These are phyloP conservation scores for Marasmius tenuissimus DNA, from an alignment of 1,284 basidiomycete species.

Conservation along the genomic window DNA sequence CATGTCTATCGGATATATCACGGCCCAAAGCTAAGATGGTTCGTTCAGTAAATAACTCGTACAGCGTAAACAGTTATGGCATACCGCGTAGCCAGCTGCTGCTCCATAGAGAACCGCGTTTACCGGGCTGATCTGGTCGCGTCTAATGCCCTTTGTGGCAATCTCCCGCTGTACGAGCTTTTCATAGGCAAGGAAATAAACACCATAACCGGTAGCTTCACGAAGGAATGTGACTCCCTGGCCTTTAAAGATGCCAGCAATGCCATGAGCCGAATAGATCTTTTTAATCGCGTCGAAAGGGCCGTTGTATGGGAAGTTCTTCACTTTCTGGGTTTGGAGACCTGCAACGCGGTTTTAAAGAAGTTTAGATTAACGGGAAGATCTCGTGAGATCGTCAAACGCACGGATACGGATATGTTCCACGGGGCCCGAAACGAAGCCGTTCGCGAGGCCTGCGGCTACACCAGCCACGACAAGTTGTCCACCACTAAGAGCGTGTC, in stretches of 20 bases:
- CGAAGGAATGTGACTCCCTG: constrained; percentile 89
- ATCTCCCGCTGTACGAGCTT: constrained; percentile 87
- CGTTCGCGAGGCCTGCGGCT: constrained; percentile 87
- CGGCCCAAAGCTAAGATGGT: constrained; percentile 65
- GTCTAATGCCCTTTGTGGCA: constrained; percentile 61
- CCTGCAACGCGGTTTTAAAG: constrained; percentile 43
- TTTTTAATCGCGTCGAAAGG: constrained; percentile 86
- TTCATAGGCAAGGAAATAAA: constrained; percentile 94
- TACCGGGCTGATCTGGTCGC: constrained; percentile 76
- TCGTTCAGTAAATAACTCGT: constrained; percentile 1
- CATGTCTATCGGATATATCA: constrained; percentile 93
- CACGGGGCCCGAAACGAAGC: constrained; percentile 91
- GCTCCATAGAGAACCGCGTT: constrained; percentile 87
- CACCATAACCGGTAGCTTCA: constrained; percentile 84
- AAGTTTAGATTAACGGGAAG: constrained; percentile 9
- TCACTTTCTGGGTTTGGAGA: constrained; percentile 84
- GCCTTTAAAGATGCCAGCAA: constrained; percentile 88
- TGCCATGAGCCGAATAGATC: constrained; percentile 74
- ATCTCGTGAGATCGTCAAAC: constrained; percentile 28
- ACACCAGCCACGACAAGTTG: constrained; percentile 84
- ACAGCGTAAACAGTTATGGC: constrained; percentile 24
- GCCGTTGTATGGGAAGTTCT: constrained; percentile 74
- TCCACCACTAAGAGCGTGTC: constrained; percentile 52
- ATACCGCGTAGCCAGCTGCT: constrained; percentile 79
- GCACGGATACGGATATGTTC: constrained; percentile 96